Evolutionary conservation across 192 early-diverging fungal genomes (phyloP).

Genomic region (Backusella luteola): DNA sequence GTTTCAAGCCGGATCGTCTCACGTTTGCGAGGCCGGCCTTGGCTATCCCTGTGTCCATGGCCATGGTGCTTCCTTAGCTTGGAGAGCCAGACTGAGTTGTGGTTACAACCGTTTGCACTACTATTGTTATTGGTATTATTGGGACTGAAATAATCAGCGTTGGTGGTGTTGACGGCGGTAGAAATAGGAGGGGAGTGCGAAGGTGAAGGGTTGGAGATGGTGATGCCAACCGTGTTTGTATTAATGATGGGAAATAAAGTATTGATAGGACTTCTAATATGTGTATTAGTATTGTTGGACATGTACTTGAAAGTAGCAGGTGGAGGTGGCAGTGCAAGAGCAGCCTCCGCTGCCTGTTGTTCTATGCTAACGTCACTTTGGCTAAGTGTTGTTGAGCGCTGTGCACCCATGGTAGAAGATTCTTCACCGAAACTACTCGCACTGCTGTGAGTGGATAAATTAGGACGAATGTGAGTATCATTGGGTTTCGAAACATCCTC

Average conservation of each 20-base stretch:
- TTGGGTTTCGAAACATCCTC: not conserved
- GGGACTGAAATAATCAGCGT: not conserved
- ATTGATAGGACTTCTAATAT: not conserved
- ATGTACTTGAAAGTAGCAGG: not conserved
- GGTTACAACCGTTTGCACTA: not conserved
- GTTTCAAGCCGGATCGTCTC: conserved; percentile 15
- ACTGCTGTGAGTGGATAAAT: not conserved
- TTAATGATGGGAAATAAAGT: not conserved
- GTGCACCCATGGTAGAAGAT: not conserved
- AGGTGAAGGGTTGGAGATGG: not conserved
- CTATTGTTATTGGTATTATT: not conserved
- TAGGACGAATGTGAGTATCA: not conserved
- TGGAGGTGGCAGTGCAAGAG: not conserved
- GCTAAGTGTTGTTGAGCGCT: not conserved
- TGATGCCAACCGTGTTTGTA: not conserved
- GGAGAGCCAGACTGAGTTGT: not conserved
- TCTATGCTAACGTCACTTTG: not conserved
- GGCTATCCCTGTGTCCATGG: not conserved
- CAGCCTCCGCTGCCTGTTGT: not conserved
- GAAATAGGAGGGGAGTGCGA: not conserved
- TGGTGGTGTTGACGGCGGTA: not conserved
- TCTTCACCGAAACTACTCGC: not conserved
- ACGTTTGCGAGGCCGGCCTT: not conserved
- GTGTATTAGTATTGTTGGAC: not conserved
- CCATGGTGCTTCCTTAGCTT: not conserved